phyloP scores from a whole-genome alignment of 805 yeast genomes.

The Yueomyces sinensis region DNA sequence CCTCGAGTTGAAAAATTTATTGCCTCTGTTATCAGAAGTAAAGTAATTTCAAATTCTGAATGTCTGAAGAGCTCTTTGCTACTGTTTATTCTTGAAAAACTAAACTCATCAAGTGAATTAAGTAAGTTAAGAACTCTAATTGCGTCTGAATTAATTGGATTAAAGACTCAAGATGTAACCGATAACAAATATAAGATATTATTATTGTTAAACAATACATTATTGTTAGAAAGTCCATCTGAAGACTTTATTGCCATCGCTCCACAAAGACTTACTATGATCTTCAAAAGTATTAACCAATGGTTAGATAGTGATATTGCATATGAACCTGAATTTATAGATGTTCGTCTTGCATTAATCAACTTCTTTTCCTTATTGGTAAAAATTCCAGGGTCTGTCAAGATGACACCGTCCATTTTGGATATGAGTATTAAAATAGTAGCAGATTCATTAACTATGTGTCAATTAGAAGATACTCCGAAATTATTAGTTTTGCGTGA shows the following conservation, averaged over 20 bases:
- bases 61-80: constrained; percentile 16
- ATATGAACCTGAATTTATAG: constrained; percentile 40
- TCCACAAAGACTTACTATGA: constrained; percentile 51
- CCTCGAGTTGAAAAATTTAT: constrained; percentile 22
- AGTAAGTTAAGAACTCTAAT: constrained; percentile 44
- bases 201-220: constrained; percentile 32
- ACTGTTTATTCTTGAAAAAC: constrained; percentile 25
- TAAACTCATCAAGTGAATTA: constrained; percentile 24
- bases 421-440: constrained; percentile 34
- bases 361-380: constrained; percentile 26
- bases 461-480: constrained; percentile 25
- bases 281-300: constrained; percentile 35
- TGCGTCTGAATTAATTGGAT: constrained; percentile 55
- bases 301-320: constrained; percentile 56
- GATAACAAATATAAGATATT: constrained; percentile 33
- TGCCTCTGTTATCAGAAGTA: constrained; percentile 20
- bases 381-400: constrained; percentile 25
- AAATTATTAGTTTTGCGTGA: constrained; percentile 31
- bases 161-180: constrained; percentile 30
- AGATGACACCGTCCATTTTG: constrained; percentile 26
- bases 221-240: constrained; percentile 13
- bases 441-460: constrained; percentile 19
- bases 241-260: constrained; percentile 36
- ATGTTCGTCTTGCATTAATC: constrained; percentile 38
- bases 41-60: constrained; percentile 23